phyloP scores from a whole-genome alignment of 2,329 filamentous ascomycete genomes.

The Fusarium guadeloupense region DNA sequence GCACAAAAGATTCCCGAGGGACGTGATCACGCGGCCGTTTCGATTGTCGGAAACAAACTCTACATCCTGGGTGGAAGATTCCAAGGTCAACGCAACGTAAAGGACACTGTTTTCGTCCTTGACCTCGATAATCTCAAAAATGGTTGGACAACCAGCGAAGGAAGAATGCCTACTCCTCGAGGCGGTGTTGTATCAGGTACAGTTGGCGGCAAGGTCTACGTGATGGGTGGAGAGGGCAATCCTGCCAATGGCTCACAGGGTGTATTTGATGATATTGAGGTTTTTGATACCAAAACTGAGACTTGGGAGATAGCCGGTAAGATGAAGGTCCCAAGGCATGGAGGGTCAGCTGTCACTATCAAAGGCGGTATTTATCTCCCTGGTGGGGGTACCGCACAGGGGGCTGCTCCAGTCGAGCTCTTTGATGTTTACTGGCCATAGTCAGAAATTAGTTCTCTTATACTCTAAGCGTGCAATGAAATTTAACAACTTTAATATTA shows the following conservation, averaged over 20 bases:
- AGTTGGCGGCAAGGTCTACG: slow-evolving; percentile 44
- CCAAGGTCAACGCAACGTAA: slow-evolving; percentile 44
- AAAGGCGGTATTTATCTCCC: slow-evolving; percentile 46
- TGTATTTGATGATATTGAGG: slow-evolving; percentile 45
- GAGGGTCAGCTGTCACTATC: slow-evolving; percentile 44
- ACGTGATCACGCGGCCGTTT: slow-evolving; percentile 48
- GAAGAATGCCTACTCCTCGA: slow-evolving; percentile 50
- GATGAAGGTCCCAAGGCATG: slow-evolving; percentile 49
- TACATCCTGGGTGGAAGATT: slow-evolving; percentile 51
- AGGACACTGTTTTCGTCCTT: slow-evolving; percentile 49
- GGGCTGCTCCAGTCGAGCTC: slow-evolving; percentile 25
- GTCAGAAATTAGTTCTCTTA: not conserved
- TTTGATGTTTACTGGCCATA: slow-evolving; percentile 31
- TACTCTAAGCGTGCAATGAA: slow-evolving; percentile 1
- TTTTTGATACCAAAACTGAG: slow-evolving; percentile 43
- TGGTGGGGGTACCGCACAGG: slow-evolving; percentile 45
- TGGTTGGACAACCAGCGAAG: slow-evolving; percentile 43
- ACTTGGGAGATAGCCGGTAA: slow-evolving; percentile 40
- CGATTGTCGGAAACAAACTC: slow-evolving; percentile 46
- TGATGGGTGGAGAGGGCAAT: slow-evolving; percentile 53
- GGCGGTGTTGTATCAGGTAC: slow-evolving; percentile 47
- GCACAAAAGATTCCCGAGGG: slow-evolving; percentile 45
- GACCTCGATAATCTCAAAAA: slow-evolving; percentile 41
- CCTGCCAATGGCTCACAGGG: slow-evolving; percentile 13
- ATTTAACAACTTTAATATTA: not conserved